phyloP scores from a whole-genome alignment of 768 basidiomycete genomes.

The Dendrothele bispora region DNA sequence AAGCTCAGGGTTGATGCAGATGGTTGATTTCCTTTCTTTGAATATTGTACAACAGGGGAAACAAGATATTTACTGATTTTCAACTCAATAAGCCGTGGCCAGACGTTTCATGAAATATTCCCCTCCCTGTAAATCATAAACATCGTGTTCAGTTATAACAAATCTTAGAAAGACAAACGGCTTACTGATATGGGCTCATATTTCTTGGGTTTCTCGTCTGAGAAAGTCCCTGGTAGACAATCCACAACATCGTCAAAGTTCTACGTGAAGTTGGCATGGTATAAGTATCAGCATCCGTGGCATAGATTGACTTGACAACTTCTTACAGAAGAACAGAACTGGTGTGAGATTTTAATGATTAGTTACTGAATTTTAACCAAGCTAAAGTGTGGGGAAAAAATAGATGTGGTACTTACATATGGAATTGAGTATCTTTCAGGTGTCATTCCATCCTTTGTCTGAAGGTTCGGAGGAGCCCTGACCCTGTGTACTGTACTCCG shows the following conservation, averaged over 20 bases:
- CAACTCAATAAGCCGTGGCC: slow-evolving; percentile 34
- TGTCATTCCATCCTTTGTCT: slow-evolving; percentile 31
- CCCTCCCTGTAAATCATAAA: slow-evolving; percentile 21
- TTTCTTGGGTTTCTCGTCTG: slow-evolving; percentile 42
- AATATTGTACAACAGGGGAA: no score
- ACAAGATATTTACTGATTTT: no score
- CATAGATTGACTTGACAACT: not conserved
- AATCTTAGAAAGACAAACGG: slow-evolving; percentile 1
- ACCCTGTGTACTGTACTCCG: slow-evolving; percentile 57
- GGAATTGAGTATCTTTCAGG: slow-evolving; percentile 63
- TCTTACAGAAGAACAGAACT: slow-evolving; percentile 36
- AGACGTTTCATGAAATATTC: slow-evolving; percentile 41
- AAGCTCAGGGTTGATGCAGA: no score
- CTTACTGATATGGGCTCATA: slow-evolving; percentile 47
- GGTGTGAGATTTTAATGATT: no score
- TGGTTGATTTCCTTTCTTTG: no score
- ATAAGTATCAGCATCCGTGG: not conserved
- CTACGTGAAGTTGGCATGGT: slow-evolving; percentile 25
- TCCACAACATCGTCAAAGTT: slow-evolving; percentile 44
- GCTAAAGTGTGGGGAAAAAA: not conserved
- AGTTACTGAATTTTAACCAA: not conserved
- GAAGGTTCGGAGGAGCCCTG: slow-evolving; percentile 32
- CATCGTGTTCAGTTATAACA: not conserved
- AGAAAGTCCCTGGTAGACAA: slow-evolving; percentile 53
- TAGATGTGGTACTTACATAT: slow-evolving; percentile 41